Conservation (phyloP, 2,329 filamentous ascomycete genomes). For the Stagonosporopsis rhizophila region DNA sequence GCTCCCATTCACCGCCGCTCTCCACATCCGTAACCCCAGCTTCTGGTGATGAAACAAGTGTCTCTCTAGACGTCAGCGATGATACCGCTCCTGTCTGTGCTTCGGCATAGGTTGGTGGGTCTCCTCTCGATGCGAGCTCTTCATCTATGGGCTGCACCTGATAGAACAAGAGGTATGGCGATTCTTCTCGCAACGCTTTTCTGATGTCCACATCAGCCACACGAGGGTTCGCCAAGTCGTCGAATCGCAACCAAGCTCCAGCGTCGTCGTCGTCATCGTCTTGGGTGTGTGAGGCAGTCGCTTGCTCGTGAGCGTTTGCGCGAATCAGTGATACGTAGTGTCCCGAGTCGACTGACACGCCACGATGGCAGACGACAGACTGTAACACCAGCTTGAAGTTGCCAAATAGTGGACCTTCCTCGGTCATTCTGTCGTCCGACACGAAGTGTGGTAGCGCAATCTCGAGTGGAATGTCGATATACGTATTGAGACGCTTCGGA, state of each 20-base stretch:
- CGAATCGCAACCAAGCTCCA: constrained; percentile 80
- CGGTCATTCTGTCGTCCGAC: constrained; percentile 73
- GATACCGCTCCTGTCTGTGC: constrained; percentile 27
- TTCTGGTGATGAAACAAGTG: constrained; percentile 27
- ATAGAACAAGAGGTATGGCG: constrained; percentile 94
- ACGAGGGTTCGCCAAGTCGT: constrained; percentile 78
- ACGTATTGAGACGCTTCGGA: constrained; percentile 76
- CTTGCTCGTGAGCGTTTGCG: constrained; percentile 59
- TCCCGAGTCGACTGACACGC: constrained; percentile 82
- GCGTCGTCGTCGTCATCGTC: constrained; percentile 57
- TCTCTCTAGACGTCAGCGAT: constrained; percentile 39
- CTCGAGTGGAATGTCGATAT: constrained; percentile 89
- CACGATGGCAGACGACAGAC: constrained; percentile 90
- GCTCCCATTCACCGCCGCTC: constrained; percentile 34
- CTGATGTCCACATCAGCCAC: constrained; percentile 81
- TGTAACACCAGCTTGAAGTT: constrained; percentile 94
- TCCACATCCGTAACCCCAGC: constrained; percentile 20
- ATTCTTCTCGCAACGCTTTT: constrained; percentile 79
- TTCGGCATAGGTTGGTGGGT: constrained; percentile 54
- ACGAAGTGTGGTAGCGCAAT: constrained; percentile 88
- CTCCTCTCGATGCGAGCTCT: constrained; percentile 54
- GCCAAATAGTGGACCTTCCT: constrained; percentile 73
- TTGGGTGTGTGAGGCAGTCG: constrained; percentile 54
- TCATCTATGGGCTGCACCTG: constrained; percentile 89
- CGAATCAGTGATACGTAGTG: constrained; percentile 90